A percentile compares a stretch with the other conserved stretches of the same genome.
Conservation (phyloP, 371 early-diverging fungal genomes). For the Mucor circinelloides region DNA sequence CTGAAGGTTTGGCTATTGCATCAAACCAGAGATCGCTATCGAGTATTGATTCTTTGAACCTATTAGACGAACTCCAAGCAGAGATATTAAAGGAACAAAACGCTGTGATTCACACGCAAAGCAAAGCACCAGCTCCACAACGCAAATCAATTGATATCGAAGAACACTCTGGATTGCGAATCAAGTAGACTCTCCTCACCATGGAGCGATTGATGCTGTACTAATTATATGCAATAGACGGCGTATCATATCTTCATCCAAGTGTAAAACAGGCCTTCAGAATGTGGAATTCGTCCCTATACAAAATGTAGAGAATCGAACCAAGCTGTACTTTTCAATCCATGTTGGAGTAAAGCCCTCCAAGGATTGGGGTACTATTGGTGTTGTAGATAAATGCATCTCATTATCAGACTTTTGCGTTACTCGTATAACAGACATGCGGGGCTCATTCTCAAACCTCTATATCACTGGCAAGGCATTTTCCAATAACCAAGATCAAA, state of each 20-base stretch:
- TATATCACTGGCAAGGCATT: constrained; percentile 39
- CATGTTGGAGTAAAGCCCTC: constrained; percentile 35
- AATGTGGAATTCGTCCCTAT: constrained; percentile 21
- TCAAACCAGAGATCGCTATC: not conserved
- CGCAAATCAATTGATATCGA: constrained; percentile 12
- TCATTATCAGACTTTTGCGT: constrained; percentile 24
- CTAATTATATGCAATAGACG: not conserved
- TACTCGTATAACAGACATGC: constrained; percentile 35
- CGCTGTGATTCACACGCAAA: not conserved
- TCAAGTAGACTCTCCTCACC: constrained; percentile 1
- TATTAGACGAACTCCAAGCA: not conserved
- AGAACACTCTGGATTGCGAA: constrained; percentile 13
- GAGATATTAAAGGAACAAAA: constrained; percentile 1
- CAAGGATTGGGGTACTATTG: constrained; percentile 39
- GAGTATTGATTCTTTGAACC: not conserved
- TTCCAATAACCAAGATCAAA: constrained; percentile 12
- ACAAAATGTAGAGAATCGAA: constrained; percentile 9
- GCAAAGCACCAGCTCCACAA: not conserved
- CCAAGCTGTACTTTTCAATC: constrained; percentile 21
- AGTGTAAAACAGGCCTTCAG: constrained; percentile 14
- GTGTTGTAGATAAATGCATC: constrained; percentile 34
- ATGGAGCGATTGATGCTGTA: not conserved
- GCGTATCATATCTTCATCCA: constrained; percentile 9
- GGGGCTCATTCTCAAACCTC: constrained; percentile 23
- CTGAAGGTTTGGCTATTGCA: not conserved